A percentile compares a stretch with the other conserved stretches of the same genome.
phyloP scores from a whole-genome alignment of 352 stramenopile species.

The Globisporangium heterothallicum region DNA sequence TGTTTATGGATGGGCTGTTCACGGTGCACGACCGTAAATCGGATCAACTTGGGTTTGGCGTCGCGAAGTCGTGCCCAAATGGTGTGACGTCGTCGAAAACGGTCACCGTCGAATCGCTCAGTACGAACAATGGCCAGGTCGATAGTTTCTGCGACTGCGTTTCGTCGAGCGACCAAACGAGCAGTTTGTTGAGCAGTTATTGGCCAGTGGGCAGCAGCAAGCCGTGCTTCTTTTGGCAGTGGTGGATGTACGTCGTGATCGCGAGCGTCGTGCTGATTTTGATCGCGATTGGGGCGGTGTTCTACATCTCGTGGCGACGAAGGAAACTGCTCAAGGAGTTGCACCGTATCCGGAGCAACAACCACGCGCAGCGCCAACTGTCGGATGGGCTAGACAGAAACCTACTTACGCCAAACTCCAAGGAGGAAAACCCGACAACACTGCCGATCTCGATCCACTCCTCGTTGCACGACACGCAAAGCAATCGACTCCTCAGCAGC shows the following conservation, averaged over 20 bases:
- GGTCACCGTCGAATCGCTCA: slow-evolving; percentile 44
- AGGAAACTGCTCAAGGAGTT: slow-evolving; percentile 43
- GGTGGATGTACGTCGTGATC: slow-evolving; percentile 86
- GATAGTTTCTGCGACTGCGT: slow-evolving; percentile 67
- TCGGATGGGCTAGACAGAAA: slow-evolving; percentile 39
- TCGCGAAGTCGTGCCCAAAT: slow-evolving; percentile 72
- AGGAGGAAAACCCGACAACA: slow-evolving; percentile 12
- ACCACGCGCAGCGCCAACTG: slow-evolving; percentile 26
- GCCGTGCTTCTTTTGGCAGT: slow-evolving; percentile 83
- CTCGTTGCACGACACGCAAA: not conserved
- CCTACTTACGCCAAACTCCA: slow-evolving; percentile 27
- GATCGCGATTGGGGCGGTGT: slow-evolving; percentile 37
- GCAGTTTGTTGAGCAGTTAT: slow-evolving; percentile 55
- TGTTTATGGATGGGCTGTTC: slow-evolving; percentile 84
- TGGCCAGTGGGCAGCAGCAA: slow-evolving; percentile 50
- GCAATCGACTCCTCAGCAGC: not conserved
- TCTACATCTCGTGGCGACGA: slow-evolving; percentile 48
- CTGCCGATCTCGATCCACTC: slow-evolving; percentile 18
- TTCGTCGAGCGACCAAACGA: slow-evolving; percentile 44
- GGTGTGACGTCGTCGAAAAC: slow-evolving; percentile 60
- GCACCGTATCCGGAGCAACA: slow-evolving; percentile 20
- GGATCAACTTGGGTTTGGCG: slow-evolving; percentile 47
- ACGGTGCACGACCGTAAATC: slow-evolving; percentile 71
- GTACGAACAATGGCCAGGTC: too few species aligned
- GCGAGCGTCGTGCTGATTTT: slow-evolving; percentile 49